Evolutionary conservation across 768 basidiomycete species (phyloP).

Genomic region (Agaricus subrufescens): DNA sequence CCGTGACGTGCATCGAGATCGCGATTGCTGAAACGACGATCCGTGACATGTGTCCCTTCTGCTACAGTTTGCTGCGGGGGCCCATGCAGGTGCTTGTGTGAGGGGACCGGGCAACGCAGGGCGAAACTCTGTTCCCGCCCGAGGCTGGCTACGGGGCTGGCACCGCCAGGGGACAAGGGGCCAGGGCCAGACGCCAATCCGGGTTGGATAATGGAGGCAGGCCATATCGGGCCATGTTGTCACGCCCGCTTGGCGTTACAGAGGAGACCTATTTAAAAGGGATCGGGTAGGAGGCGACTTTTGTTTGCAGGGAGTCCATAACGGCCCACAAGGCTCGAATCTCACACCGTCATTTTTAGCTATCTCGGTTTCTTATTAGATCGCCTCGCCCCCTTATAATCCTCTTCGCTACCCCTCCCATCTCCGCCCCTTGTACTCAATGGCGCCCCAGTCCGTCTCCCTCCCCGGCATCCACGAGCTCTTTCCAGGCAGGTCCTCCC

Average conservation of each 20-base stretch:
- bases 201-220: slow-evolving; percentile 6
- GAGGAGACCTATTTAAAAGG: slow-evolving; percentile 3
- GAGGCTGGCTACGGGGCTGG: background rate
- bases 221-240: slow-evolving; percentile 8
- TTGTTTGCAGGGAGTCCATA: slow-evolving; percentile 5
- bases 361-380: slow-evolving; percentile 7
- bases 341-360: slow-evolving; percentile 6
- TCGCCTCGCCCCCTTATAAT: slow-evolving; percentile 7
- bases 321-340: slow-evolving; percentile 6
- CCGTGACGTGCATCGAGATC: slow-evolving; percentile 8
- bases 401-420: background rate
- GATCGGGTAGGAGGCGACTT: background rate
- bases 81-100: background rate
- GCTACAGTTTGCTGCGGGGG: background rate
- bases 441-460: slow-evolving; percentile 17
- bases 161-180: background rate
- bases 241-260: slow-evolving; percentile 4
- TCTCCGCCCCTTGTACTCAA: background rate
- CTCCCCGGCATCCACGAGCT: slow-evolving; percentile 52
- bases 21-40: slow-evolving; percentile 1
- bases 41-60: background rate
- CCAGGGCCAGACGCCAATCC: slow-evolving; percentile 24
- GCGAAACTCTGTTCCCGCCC: background rate
- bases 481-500: slow-evolving; percentile 41
- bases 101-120: background rate